Evolutionary conservation across 106 monocot genomes (phyloP).

Genomic region (Apostasia shenzhenica): DNA sequence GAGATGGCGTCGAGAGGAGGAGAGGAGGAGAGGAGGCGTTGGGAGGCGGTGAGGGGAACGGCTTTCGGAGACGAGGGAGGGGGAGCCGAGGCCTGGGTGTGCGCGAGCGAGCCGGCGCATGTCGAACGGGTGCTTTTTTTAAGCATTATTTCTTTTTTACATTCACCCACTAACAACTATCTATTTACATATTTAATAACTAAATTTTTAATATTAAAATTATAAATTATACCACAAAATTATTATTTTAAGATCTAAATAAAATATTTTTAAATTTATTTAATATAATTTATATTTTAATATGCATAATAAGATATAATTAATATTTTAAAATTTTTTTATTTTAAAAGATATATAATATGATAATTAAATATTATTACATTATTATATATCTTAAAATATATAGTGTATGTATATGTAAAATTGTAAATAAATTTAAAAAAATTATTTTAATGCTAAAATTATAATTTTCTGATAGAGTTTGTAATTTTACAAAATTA

Average conservation of each 20-base stretch:
- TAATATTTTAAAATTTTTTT: neutral
- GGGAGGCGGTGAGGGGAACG: conserved; percentile 2
- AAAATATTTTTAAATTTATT: neutral
- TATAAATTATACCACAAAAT: neutral
- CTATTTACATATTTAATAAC: neutral
- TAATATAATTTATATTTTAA: neutral
- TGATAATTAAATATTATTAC: neutral
- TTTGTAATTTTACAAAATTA: too few species aligned
- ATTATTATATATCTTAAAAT: neutral
- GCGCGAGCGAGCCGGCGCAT: conserved; percentile 43
- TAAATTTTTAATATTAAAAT: neutral
- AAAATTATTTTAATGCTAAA: neutral
- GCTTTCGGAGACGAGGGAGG: neutral
- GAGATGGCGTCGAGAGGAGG: neutral
- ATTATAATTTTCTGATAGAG: too few species aligned
- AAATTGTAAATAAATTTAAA: neutral
- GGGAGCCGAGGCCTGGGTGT: conserved; percentile 16
- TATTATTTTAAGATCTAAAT: neutral
- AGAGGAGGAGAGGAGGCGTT: conserved; percentile 5
- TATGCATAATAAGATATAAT: neutral
- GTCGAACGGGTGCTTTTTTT: conserved; percentile 22
- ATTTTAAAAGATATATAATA: neutral
- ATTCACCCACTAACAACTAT: neutral
- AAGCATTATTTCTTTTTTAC: too few species aligned
- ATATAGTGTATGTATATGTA: neutral